phyloP scores from a whole-genome alignment of 768 basidiomycete species.

The Mycena rosella region DNA sequence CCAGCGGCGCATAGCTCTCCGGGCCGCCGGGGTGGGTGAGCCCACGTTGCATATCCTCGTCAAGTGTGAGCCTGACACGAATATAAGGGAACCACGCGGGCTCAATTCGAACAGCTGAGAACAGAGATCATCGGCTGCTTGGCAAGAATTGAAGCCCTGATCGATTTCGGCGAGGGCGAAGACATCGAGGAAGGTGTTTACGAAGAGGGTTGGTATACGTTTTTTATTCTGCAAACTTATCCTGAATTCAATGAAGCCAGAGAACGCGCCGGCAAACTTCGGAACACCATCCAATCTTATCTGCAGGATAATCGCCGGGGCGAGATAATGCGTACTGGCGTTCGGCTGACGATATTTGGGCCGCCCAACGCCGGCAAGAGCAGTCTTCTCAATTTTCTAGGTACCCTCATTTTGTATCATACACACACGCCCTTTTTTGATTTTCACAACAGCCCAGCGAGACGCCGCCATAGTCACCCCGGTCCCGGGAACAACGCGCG shows the following conservation, averaged over 20 bases:
- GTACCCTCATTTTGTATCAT: slow-evolving; percentile 49
- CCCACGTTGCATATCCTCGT: not conserved
- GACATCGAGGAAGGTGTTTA: slow-evolving; percentile 88
- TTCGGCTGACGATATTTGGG: slow-evolving; percentile 89
- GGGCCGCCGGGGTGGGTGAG: slow-evolving; percentile 72
- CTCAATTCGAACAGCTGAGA: slow-evolving; percentile 74
- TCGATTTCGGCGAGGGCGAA: slow-evolving; percentile 95
- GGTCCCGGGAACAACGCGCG: slow-evolving; percentile 90
- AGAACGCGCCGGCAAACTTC: slow-evolving; percentile 61
- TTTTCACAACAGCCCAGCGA: slow-evolving; percentile 69
- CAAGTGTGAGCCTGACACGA: slow-evolving; percentile 17
- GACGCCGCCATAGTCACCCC: slow-evolving; percentile 93
- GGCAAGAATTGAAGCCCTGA: slow-evolving; percentile 87
- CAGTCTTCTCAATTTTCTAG: slow-evolving; percentile 86
- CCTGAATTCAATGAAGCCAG: slow-evolving; percentile 58
- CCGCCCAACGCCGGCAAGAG: slow-evolving; percentile 97
- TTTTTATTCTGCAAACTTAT: not conserved
- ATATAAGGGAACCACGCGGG: slow-evolving; percentile 70
- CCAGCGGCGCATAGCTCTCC: slow-evolving; percentile 81
- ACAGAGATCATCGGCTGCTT: slow-evolving; percentile 77
- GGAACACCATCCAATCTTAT: slow-evolving; percentile 64
- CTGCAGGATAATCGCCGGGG: slow-evolving; percentile 81
- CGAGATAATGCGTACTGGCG: slow-evolving; percentile 86
- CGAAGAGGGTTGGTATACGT: slow-evolving; percentile 66
- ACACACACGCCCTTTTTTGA: slow-evolving; percentile 4